These are phyloP conservation scores for Phytophthora agathidicida DNA, from an alignment of 352 stramenopile genomes.

Conservation along the genomic window DNA sequence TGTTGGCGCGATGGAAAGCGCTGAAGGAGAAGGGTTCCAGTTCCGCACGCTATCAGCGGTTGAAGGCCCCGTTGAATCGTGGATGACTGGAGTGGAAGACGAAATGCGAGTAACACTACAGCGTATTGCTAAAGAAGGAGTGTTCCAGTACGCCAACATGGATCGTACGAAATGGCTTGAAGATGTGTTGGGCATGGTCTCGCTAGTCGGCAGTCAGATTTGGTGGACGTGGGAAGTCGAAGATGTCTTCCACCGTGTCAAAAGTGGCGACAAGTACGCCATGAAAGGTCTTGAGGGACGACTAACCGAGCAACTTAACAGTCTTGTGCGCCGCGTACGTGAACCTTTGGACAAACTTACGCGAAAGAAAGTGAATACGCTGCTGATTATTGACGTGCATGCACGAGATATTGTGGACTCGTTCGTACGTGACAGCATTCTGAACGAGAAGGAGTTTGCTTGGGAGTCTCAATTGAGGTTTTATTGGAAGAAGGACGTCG, in stretches of 20 bases:
- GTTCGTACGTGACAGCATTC: conserved; percentile 91
- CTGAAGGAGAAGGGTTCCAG: conserved; percentile 90
- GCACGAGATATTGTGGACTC: conserved; percentile 90
- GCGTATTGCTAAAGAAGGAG: conserved; percentile 92
- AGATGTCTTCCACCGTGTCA: conserved; percentile 91
- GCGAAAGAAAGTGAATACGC: conserved; percentile 94
- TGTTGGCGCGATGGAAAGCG: conserved; percentile 91
- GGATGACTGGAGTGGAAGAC: conserved; percentile 93
- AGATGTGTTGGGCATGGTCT: conserved; percentile 92
- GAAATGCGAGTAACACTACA: conserved; percentile 91
- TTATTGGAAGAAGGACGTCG: conserved; percentile 92
- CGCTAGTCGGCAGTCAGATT: conserved; percentile 92
- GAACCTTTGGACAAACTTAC: conserved; percentile 83
- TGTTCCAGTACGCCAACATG: conserved; percentile 92
- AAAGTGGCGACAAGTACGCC: conserved; percentile 91
- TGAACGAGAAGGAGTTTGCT: conserved; percentile 91
- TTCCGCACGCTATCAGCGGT: conserved; percentile 81
- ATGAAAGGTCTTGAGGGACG: conserved; percentile 94
- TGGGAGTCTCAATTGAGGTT: conserved; percentile 92
- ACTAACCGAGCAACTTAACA: conserved; percentile 90
- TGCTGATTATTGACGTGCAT: conserved; percentile 92
- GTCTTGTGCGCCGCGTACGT: conserved; percentile 91
- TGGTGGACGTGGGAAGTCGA: conserved; percentile 96
- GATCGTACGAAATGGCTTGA: conserved; percentile 90
- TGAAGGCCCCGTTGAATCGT: conserved; percentile 92